phyloP scores from a whole-genome alignment of 345 rosid species.

The Salix koriyanagi region DNA sequence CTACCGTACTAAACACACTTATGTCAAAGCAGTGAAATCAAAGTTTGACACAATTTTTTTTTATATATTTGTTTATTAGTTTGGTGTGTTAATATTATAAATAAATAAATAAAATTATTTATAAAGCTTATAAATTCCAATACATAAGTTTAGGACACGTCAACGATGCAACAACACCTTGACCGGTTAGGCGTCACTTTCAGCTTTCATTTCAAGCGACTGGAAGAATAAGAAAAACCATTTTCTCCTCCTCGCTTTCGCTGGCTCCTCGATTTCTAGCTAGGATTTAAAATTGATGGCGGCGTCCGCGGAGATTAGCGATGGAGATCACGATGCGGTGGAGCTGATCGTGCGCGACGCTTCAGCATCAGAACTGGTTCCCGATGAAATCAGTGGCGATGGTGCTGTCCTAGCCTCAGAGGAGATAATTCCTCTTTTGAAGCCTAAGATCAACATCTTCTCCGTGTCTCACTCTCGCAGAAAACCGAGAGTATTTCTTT shows the following conservation, averaged over 20 bases:
- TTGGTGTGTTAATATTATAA: too few relatives aligned
- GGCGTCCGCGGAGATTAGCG: slow-evolving; percentile 20
- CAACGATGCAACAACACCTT: not conserved
- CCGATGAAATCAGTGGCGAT: not conserved
- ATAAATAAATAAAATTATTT: too few relatives aligned
- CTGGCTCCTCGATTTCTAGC: not conserved
- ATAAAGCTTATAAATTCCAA: too few relatives aligned
- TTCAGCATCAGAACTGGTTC: slow-evolving; percentile 31
- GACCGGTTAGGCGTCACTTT: not conserved
- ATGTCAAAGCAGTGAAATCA: too few relatives aligned
- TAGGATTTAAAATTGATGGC: not conserved
- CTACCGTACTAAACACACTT: too few relatives aligned
- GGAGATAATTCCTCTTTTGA: slow-evolving; percentile 68
- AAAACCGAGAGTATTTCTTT: slow-evolving; percentile 52
- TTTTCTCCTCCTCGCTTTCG: not conserved
- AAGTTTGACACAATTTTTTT: too few relatives aligned
- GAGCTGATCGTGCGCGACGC: slow-evolving; percentile 59
- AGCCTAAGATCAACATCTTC: slow-evolving; percentile 79
- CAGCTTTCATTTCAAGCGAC: not conserved
- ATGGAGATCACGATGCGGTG: slow-evolving; percentile 37
- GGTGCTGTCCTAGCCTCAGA: slow-evolving; percentile 31
- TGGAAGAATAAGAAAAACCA: not conserved
- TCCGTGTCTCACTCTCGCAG: slow-evolving; percentile 59
- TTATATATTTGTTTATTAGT: too few relatives aligned
- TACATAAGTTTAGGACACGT: not conserved